These are phyloP conservation scores for Stagonosporopsis cucurbitacearum DNA, from an alignment of 2,329 filamentous ascomycete species.

Conservation along the genomic window DNA sequence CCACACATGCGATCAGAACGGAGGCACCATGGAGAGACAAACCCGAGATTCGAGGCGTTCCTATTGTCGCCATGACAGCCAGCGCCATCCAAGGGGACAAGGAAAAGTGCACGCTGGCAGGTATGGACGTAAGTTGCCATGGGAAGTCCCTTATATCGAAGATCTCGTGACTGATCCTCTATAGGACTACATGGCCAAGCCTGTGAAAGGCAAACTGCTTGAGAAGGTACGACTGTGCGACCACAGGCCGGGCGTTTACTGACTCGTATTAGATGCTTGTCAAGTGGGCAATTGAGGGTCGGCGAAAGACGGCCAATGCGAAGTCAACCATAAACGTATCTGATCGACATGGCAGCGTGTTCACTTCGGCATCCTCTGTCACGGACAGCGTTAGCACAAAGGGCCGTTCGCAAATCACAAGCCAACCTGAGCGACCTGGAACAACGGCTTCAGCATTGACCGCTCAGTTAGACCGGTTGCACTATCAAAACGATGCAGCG, in stretches of 20 bases:
- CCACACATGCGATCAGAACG: slow-evolving; percentile 75
- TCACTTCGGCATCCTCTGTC: slow-evolving; percentile 22
- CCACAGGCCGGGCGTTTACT: slow-evolving; percentile 19
- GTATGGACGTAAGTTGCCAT: slow-evolving; percentile 66
- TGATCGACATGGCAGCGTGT: slow-evolving; percentile 34
- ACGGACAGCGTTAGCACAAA: slow-evolving; percentile 31
- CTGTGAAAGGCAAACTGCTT: slow-evolving; percentile 70
- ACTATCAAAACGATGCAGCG: slow-evolving; percentile 47
- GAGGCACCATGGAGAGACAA: slow-evolving; percentile 68
- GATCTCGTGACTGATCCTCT: slow-evolving; percentile 13
- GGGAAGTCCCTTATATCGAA: slow-evolving; percentile 13
- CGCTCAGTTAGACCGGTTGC: slow-evolving; percentile 46
- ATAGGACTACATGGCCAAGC: slow-evolving; percentile 52
- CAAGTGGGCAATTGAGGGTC: slow-evolving; percentile 66
- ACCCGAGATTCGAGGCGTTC: slow-evolving; percentile 64
- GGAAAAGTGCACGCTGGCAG: slow-evolving; percentile 74
- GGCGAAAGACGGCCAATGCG: slow-evolving; percentile 42
- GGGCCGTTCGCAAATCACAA: slow-evolving; percentile 39
- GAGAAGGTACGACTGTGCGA: slow-evolving; percentile 57
- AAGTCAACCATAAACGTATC: slow-evolving; percentile 30
- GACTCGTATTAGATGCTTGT: slow-evolving; percentile 60
- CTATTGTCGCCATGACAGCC: slow-evolving; percentile 83
- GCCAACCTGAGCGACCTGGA: slow-evolving; percentile 39
- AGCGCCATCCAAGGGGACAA: slow-evolving; percentile 78
- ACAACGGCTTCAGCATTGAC: slow-evolving; percentile 45